Evolutionary conservation across 768 basidiomycete species (phyloP), one percentile per base, ranked within the genome.

Genomic region (Lentinus tigrinus): DNA sequence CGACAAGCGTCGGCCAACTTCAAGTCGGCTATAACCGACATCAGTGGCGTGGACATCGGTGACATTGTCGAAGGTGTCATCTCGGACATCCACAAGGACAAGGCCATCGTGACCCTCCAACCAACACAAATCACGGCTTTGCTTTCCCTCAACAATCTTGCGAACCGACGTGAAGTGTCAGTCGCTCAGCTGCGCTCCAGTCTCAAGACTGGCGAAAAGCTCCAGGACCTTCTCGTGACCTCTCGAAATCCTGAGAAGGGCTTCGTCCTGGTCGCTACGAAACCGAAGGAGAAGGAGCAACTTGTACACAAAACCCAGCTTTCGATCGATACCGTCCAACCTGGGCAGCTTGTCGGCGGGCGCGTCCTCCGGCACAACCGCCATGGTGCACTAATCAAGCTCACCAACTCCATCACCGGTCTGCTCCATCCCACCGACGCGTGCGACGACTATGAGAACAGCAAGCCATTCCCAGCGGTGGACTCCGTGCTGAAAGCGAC

Each of bases 141-240:
- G 24, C 74, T 98, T n/a, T 93, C 95, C 0, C 75, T 97, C 61
- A 88, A 88, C 68, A 91, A 90, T 62, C 77, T 98, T 56, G 94
- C 95, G 11, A 93, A 92, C 63, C 84, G 88, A 63, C 84, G 90
- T 36, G 78, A 75, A 27, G 70, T 84, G n/a, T 77, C 87, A 1
- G 74, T 88, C 17, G 75, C 86, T 24, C 88, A 91, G 65, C 76
- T 95, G 23, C 83, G 84, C 24, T 72, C 74, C 3, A 71, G 75
- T 8, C 73, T 98, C 47, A 84, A 87, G 63, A 74, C 77, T 8
- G 92, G 91, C 11, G 89, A 91, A 46, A 77, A 76, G 46, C 71
- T 98, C 27, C 78, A 85, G 11, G 88, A 91, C 48, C 78, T 99
- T 19, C 84, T 91, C 7, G 91, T 98, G n/a, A 89, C 95, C 23